Base-by-base conservation (phyloP, 2,329 filamentous ascomycete genomes). In the Sclerotinia subarctica region DNA sequence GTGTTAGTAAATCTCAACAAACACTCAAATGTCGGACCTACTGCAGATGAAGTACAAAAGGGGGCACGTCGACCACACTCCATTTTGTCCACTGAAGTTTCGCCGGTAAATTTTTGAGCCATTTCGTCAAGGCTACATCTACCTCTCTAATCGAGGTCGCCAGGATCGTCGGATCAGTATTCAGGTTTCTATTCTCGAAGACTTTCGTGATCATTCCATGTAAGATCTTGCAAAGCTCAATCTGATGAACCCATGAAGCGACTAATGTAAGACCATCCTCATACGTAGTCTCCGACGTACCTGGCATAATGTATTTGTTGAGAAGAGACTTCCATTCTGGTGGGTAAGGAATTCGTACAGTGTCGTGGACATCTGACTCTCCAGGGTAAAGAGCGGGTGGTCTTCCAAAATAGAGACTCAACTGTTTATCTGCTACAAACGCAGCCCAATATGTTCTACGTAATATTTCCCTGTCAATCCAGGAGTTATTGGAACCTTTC, bases 21-120 rank as follows among this genome's bases (percentile, higher is more conserved):
- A 26, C 42, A 64, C 15, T 13, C 29, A 13, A 11, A 35, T 38
- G 4, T 17, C 6, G 35, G 35, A 63, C 71, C 68, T 71, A 77
- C 77, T 84, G 82, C 49, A 84, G 76, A 71, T 83, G 81, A 52
- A 84, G 79, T 0, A 84, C 80, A 38, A 80, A 80, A 3, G 80
- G 77, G 3, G 81, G 80, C 5, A 84, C 79, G 26, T 81, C 77
- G 4, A 80, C 81, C 0, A 82, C 79, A 2, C 80, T 82, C 82
- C 82, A 84, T 67, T 82, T 81, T 65, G 82, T 83, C 82, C 82
- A 84, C 69, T 84, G 81, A 49, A 84, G 73, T 38, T 80, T 82
- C 6, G 79, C 78, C 2, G 82, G 82, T 1, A 84, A 76, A 51
- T 77, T 79, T 3, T 80, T 77, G 1, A 82, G 76, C 82, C 82